These are phyloP conservation scores for Solanum clarkiae DNA, from an alignment of 257 asterid genomes.

Conservation along the genomic window DNA sequence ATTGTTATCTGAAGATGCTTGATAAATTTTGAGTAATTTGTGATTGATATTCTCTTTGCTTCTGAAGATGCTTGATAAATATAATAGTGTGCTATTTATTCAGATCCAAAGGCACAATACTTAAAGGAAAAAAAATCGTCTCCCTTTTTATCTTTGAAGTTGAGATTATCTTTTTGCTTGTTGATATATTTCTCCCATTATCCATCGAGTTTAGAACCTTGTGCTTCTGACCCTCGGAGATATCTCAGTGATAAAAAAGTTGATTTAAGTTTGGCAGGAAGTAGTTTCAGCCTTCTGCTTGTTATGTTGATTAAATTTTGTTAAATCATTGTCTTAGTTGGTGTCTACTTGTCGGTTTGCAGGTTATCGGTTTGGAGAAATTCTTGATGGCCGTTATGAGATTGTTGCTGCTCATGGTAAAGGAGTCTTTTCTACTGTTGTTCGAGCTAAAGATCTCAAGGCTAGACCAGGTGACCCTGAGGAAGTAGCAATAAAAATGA, in stretches of 20 bases:
- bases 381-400: conserved; percentile 85
- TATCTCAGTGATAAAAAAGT: not conserved
- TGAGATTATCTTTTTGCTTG: not conserved
- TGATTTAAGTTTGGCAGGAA: not conserved
- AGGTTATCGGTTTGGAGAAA: conserved; percentile 95
- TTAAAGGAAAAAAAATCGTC: not conserved
- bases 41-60: not conserved
- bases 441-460: conserved; percentile 96
- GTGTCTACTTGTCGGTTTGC: not conserved
- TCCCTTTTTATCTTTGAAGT: not conserved
- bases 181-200: not conserved
- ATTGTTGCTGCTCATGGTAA: conserved; percentile 96
- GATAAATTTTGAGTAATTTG: not conserved
- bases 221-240: not conserved
- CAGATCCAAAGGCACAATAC: not conserved
- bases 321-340: not conserved
- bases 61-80: not conserved
- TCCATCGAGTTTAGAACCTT: not conserved
- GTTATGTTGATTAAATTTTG: not conserved
- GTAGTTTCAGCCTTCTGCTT: not conserved
- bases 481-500: conserved; percentile 92
- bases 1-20: not conserved
- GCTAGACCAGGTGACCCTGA: conserved; percentile 59
- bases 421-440: conserved; percentile 95
- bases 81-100: not conserved